phyloP scores from a whole-genome alignment of 2,329 filamentous ascomycete species.

The Cercospora citrullina region DNA sequence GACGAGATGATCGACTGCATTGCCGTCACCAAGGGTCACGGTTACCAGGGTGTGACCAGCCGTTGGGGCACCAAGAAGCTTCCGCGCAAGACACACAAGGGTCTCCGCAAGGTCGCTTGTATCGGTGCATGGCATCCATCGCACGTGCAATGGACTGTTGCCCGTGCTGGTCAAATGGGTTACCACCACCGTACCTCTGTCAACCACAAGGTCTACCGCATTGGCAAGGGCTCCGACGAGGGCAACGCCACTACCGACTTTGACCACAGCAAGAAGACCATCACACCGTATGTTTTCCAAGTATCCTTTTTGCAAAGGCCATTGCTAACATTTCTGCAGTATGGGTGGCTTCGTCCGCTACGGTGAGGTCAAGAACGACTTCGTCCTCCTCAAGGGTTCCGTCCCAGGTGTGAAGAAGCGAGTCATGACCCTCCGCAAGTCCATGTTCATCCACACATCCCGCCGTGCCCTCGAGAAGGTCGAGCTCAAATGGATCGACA shows the following conservation, averaged over 20 bases:
- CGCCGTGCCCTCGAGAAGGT: conserved; percentile 97
- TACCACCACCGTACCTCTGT: conserved; percentile 99
- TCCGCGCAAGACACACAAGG: conserved; percentile 99
- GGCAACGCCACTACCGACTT: conserved; percentile 92
- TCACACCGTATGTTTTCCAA: conserved; percentile 83
- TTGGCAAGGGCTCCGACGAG: conserved; percentile 88
- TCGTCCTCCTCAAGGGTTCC: conserved; percentile 95
- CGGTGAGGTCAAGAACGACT: conserved; percentile 99
- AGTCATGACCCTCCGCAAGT: conserved; percentile 97
- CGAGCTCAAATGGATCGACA: conserved; percentile 99
- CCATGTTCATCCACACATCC: conserved; percentile 96
- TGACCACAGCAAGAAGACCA: conserved; percentile 98
- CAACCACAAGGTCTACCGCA: conserved; percentile 99
- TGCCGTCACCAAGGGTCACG: conserved; percentile 99
- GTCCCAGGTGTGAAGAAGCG: conserved; percentile 99
- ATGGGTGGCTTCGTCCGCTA: conserved; percentile 99
- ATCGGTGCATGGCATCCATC: conserved; percentile 99
- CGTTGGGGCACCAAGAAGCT: conserved; percentile 99
- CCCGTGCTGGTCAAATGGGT: conserved; percentile 98
- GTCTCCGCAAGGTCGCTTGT: conserved; percentile 99
- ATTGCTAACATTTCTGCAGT: conserved; percentile 55
- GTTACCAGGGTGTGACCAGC: conserved; percentile 94
- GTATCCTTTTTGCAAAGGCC: neutral
- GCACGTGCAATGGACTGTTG: conserved; percentile 99
- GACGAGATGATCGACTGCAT: conserved; percentile 99